Evolutionary conservation across 331 rosid species (phyloP).

Genomic region (Acacia concinna): DNA sequence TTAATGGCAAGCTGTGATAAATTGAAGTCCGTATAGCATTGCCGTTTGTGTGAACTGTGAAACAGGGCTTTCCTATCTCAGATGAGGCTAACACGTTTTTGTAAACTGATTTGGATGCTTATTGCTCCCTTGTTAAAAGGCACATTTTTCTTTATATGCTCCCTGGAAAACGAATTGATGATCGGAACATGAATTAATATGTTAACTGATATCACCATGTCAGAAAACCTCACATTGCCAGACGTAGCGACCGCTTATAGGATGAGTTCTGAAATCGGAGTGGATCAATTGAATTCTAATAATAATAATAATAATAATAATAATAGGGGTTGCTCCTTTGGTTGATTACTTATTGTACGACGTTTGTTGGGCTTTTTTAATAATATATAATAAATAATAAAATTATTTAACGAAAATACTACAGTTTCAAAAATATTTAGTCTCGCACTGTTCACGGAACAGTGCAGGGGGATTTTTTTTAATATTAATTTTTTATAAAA

Average conservation of each 20-base stretch:
- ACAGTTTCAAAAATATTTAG: too few relatives aligned
- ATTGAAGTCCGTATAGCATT: neutral
- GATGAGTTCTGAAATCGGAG: neutral
- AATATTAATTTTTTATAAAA: too few relatives aligned
- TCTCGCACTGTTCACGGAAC: too few relatives aligned
- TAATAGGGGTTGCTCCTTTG: neutral
- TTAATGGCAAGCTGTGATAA: neutral
- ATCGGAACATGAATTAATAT: neutral
- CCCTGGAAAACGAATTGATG: neutral
- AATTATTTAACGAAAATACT: too few relatives aligned
- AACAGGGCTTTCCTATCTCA: neutral
- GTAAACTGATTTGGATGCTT: neutral
- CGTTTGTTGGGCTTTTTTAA: too few relatives aligned
- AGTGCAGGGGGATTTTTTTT: too few relatives aligned
- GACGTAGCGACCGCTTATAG: too few relatives aligned
- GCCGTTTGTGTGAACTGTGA: neutral
- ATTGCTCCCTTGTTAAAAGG: neutral
- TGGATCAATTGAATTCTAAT: too few relatives aligned
- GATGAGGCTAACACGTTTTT: neutral
- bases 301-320: too few relatives aligned
- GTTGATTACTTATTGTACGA: neutral
- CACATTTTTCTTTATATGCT: neutral
- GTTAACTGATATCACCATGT: neutral
- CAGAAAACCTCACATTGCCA: neutral
- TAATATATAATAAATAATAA: too few relatives aligned